Evolutionary conservation across 2,329 filamentous ascomycete genomes (phyloP).

Genomic region (Fusarium sulawesiense): DNA sequence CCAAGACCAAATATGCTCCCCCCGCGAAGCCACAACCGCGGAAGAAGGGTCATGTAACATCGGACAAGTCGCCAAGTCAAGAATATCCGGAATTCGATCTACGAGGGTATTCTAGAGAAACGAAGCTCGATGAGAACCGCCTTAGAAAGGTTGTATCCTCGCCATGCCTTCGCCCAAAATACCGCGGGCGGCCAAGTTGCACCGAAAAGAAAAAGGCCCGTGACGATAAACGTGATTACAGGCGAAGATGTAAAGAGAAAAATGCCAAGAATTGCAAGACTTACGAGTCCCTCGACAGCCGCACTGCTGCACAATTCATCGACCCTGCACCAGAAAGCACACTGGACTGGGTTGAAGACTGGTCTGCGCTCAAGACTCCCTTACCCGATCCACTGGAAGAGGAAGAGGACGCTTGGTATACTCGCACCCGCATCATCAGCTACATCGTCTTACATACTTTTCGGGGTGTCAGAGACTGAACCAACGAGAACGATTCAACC

Average conservation of each 20-base stretch:
- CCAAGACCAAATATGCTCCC: background rate
- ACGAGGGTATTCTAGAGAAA: background rate
- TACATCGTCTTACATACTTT: background rate
- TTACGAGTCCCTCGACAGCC: background rate
- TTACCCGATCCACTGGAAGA: background rate
- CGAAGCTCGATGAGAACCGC: background rate
- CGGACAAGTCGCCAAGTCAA: background rate
- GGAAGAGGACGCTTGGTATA: background rate
- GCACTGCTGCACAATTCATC: background rate
- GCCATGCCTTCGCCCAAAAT: background rate
- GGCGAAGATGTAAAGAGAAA: background rate
- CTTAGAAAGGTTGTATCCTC: background rate
- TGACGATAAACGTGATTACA: background rate
- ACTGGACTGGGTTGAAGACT: constrained; percentile 2
- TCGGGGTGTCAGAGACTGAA: background rate
- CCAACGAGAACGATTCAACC: constrained; percentile 8
- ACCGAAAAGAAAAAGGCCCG: background rate
- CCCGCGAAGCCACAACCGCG: background rate
- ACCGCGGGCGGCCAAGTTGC: no score
- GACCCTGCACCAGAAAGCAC: background rate
- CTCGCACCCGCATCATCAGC: background rate
- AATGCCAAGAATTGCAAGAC: background rate
- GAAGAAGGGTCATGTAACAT: background rate
- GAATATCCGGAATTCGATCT: background rate
- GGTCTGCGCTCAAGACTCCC: background rate